Percentiles rank a stretch among this genome's conserved stretches.
Evolutionary conservation across 2,329 filamentous ascomycete species (phyloP).

Genomic region (Colletotrichum lentis): DNA sequence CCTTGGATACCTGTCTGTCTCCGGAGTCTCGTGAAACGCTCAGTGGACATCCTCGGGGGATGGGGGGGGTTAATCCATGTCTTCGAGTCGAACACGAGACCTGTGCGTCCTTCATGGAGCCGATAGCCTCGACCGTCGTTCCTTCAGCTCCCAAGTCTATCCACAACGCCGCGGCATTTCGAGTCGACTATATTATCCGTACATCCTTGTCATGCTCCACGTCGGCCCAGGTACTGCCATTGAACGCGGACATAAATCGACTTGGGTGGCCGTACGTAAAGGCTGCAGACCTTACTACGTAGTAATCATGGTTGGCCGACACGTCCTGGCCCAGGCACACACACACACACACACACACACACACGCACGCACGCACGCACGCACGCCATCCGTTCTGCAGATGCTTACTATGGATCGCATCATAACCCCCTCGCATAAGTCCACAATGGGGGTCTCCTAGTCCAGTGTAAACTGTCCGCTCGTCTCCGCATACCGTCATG

Average conservation of each 20-base stretch:
- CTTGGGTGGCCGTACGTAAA: background rate
- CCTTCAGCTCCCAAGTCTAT: background rate
- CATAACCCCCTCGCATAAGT: background rate
- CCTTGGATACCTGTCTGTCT: background rate
- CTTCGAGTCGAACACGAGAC: background rate
- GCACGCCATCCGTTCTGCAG: constrained; percentile 10
- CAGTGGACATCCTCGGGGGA: background rate
- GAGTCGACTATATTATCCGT: too few species aligned
- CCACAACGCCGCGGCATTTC: background rate
- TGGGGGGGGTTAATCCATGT: background rate
- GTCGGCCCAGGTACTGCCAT: background rate
- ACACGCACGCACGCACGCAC: too few species aligned
- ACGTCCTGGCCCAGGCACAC: background rate
- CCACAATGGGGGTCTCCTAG: background rate
- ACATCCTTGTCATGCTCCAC: background rate
- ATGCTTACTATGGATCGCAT: constrained; percentile 14
- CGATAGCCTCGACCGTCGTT: too few species aligned
- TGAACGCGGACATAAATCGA: constrained; percentile 31
- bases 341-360: background rate
- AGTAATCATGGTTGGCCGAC: constrained; percentile 11
- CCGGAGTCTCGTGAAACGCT: background rate
- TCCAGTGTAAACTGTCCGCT: background rate
- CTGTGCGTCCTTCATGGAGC: background rate
- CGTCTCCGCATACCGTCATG: constrained; percentile 25
- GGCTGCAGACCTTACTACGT: background rate